Evolutionary conservation across 1,139 yeast species (phyloP), one percentile per base, ranked within the genome.

Genomic region (Lodderomyces pseudojiufengensis): DNA sequence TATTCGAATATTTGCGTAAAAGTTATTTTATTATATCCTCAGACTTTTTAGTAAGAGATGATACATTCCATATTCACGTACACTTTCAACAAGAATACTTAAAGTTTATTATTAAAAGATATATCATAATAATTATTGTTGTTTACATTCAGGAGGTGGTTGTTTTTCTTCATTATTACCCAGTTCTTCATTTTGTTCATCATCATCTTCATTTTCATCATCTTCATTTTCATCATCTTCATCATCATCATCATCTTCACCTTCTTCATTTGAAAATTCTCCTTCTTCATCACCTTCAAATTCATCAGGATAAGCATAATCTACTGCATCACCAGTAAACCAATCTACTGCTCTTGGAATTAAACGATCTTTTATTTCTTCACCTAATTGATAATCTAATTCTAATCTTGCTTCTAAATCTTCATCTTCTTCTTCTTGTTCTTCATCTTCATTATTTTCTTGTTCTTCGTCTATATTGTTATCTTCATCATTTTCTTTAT

Each of bases 311-410:
- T 59, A 71, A 26, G 70, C 78, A 47, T 62, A 73, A 36, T 73
- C 78, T 41, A 90, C 76, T n/a, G 98, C 98, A 49, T 84, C 88
- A 35, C 98, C 97, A 12, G 97, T 90, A 61, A 87, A 92, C 97
- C 97, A 92, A 62, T 90, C 97, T 52, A 92, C 78, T 38, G 97
- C 97, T 54, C 96, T 80, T 46, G 97, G 97, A 49, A 92, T 84
- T 58, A 92, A 76, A 61, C 94, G 83, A 61, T 94, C 97, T 70
- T 94, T 92, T 60, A 92, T 80, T 55, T 88, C 94, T 65, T 92
- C 99, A 44, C 98, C 99, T 48, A 90, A 73, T 57, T 90, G 95
- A 67, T 92, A 94, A 65, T 92, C 99, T 53, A 85, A 70, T 52
- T 90, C 97, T 52, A 92, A 76, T 57, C 87, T 78, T 40, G 79